Evolutionary conservation across 805 yeast species (phyloP).

Genomic region (Torulaspora delbrueckii): DNA sequence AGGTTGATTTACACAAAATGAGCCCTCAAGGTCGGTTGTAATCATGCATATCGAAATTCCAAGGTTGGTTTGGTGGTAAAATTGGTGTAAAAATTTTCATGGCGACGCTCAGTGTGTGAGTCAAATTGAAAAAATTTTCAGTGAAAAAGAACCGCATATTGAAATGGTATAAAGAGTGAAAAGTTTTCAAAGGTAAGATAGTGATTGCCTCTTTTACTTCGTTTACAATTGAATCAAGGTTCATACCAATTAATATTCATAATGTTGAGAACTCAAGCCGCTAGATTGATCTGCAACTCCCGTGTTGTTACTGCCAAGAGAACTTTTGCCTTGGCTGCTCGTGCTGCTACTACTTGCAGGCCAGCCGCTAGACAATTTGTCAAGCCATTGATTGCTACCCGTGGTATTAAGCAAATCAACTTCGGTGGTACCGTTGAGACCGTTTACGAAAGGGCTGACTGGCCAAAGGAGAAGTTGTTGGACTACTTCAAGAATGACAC

Average conservation of each 20-base stretch:
- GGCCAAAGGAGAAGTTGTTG: conserved; percentile 96
- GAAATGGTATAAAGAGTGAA: neutral
- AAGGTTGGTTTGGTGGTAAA: too few relatives aligned
- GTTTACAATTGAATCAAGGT: neutral
- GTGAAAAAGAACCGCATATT: conserved; percentile 1
- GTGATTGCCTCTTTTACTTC: neutral
- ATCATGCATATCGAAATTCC: neutral
- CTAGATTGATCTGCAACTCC: conserved; percentile 40
- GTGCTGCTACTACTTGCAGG: conserved; percentile 47
- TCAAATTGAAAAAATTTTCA: neutral
- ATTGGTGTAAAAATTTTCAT: neutral
- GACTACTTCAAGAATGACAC: conserved; percentile 98
- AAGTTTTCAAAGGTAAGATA: neutral
- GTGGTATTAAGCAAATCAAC: conserved; percentile 96
- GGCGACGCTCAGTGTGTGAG: neutral
- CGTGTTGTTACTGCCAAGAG: conserved; percentile 54
- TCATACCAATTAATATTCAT: neutral
- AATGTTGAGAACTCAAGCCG: conserved; percentile 43
- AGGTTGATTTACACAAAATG: neutral
- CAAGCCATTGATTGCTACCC: conserved; percentile 52
- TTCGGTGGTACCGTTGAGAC: conserved; percentile 93
- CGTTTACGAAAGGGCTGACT: conserved; percentile 98
- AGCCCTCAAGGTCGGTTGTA: neutral
- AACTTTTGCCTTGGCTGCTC: conserved; percentile 51
- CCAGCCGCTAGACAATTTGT: conserved; percentile 52